A percentile compares a stretch with the other conserved stretches of the same genome.
Conservation (phyloP, 164 flowering plant genomes). For the Chimonanthus salicifolius region DNA sequence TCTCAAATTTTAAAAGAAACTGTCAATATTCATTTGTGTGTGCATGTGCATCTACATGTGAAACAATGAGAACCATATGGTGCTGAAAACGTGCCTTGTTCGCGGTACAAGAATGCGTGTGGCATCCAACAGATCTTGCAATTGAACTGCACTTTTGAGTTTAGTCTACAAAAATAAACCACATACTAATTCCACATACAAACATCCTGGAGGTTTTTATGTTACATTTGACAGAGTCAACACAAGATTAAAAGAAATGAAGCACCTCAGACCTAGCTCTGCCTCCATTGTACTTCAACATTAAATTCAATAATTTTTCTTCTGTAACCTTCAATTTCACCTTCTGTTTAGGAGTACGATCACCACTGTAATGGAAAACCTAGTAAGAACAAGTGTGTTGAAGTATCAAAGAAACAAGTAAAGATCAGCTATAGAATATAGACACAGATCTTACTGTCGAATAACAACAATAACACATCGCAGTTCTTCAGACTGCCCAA, state of each 20-base stretch:
- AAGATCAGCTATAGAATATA: not conserved
- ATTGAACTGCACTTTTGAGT: constrained; percentile 95
- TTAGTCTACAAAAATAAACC: constrained; percentile 61
- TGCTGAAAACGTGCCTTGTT: constrained; percentile 39
- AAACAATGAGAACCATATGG: not conserved
- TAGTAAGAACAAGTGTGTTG: not conserved
- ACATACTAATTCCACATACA: not conserved
- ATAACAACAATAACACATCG: constrained; percentile 89
- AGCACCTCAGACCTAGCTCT: constrained; percentile 85
- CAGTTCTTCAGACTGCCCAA: constrained; percentile 96
- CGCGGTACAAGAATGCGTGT: constrained; percentile 96
- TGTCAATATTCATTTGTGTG: not conserved
- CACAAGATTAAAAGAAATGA: constrained; percentile 6
- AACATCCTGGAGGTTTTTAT: not conserved
- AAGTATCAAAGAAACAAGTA: not conserved
- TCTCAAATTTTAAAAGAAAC: no score
- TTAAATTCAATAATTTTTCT: constrained; percentile 84
- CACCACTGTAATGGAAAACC: constrained; percentile 61
- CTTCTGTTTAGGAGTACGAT: constrained; percentile 98
- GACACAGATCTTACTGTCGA: constrained; percentile 68
- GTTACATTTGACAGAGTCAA: not conserved
- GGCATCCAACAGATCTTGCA: constrained; percentile 99
- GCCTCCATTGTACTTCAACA: constrained; percentile 96
- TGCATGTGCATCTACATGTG: not conserved
- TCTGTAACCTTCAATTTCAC: constrained; percentile 96